Evolutionary conservation across 805 yeast genomes (phyloP).

Genomic region (Candida broadrunensis): DNA sequence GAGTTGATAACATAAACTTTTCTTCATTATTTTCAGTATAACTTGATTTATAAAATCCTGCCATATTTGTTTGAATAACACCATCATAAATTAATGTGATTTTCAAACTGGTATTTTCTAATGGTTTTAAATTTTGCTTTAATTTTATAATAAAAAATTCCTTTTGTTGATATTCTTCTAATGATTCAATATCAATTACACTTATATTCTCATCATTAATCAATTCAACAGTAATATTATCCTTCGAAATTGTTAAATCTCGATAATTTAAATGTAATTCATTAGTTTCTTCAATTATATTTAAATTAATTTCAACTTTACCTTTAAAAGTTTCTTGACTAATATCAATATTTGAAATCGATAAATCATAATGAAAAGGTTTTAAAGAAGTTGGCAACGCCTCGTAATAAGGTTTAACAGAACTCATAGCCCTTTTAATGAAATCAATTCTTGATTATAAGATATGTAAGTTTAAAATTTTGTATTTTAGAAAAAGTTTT

Average conservation of each 20-base stretch:
- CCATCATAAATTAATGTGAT: conserved; percentile 39
- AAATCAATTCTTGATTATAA: no score
- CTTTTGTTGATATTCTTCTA: conserved; percentile 38
- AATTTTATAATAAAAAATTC: conserved; percentile 67
- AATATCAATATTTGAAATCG: conserved; percentile 59
- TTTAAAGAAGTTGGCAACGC: conserved; percentile 62
- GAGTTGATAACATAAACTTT: conserved; percentile 47
- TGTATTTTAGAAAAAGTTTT: no score
- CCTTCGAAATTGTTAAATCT: conserved; percentile 29
- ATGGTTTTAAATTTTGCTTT: conserved; percentile 26
- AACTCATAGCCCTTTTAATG: no score
- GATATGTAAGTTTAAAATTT: no score
- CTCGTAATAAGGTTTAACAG: conserved; percentile 28
- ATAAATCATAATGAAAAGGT: conserved; percentile 71
- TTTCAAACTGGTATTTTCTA: conserved; percentile 17
- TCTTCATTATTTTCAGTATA: conserved; percentile 37
- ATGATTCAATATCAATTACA: conserved; percentile 6
- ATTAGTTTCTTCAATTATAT: conserved; percentile 39
- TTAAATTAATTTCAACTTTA: conserved; percentile 44
- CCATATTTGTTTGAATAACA: conserved; percentile 52
- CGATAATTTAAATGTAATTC: conserved; percentile 49
- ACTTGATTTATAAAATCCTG: conserved; percentile 51
- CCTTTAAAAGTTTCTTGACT: conserved; percentile 47
- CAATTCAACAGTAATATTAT: conserved; percentile 20
- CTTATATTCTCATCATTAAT: conserved; percentile 17